Conservation (phyloP, 2,329 filamentous ascomycete species). For the Aspergillus cejpii region DNA sequence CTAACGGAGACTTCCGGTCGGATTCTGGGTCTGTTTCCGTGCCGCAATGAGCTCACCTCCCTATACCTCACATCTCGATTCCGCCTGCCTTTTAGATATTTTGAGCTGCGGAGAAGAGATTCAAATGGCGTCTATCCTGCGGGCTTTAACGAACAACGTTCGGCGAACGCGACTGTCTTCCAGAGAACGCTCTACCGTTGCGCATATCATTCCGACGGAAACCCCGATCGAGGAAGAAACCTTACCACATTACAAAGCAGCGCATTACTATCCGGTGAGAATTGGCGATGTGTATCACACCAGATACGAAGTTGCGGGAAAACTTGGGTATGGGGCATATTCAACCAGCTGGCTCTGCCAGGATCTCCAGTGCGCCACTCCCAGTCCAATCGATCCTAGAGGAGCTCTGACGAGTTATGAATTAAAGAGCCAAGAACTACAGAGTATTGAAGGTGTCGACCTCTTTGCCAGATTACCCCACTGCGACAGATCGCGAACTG, state of each 20-base stretch:
- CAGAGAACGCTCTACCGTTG: constrained; percentile 3
- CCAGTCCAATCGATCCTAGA: constrained; percentile 1
- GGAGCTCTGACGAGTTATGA: not conserved
- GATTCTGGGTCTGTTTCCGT: too few relatives aligned
- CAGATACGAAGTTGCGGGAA: constrained; percentile 33
- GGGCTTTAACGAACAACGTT: not conserved
- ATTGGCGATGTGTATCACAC: constrained; percentile 32
- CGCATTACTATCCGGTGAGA: constrained; percentile 34
- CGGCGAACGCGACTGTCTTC: constrained; percentile 4
- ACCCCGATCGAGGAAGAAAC: constrained; percentile 16
- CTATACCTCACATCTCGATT: constrained; percentile 3
- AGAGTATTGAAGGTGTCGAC: constrained; percentile 30
- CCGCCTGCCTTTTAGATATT: not conserved
- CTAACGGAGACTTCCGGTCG: too few relatives aligned
- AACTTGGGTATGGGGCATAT: constrained; percentile 37
- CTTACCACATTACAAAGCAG: constrained; percentile 28
- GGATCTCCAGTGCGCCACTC: constrained; percentile 23
- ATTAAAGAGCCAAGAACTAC: constrained; percentile 12
- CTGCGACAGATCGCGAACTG: constrained; percentile 22
- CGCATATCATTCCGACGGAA: not conserved
- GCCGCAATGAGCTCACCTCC: constrained; percentile 1
- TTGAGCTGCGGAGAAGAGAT: constrained; percentile 1
- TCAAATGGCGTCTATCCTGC: constrained; percentile 2
- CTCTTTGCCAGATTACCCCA: constrained; percentile 13
- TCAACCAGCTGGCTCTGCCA: constrained; percentile 42